A percentile compares a stretch with the other conserved stretches of the same genome.
Conservation (phyloP, 75 land plant species). For the Pseudotsuga menziesii region DNA sequence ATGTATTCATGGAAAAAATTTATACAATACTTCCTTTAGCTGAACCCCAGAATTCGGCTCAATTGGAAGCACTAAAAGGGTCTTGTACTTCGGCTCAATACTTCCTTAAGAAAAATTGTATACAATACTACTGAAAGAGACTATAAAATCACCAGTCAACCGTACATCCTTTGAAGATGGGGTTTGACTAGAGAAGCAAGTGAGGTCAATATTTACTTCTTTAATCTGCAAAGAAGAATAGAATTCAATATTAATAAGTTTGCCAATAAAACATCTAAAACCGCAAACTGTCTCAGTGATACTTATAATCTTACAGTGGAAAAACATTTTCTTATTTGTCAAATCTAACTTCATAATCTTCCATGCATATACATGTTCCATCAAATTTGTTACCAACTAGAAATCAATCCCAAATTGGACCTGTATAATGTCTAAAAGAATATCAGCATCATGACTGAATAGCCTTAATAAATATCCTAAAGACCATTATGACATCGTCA, state of each 20-base stretch:
- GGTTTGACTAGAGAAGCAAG: neutral
- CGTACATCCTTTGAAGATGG: neutral
- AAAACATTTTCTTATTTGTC: neutral
- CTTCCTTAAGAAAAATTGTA: too few relatives aligned
- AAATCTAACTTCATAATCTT: slow-evolving; percentile 3
- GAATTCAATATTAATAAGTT: neutral
- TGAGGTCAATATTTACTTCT: neutral
- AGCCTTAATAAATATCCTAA: neutral
- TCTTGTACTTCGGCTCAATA: too few relatives aligned
- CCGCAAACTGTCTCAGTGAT: neutral
- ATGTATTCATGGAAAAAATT: neutral
- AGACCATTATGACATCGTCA: neutral
- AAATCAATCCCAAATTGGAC: slow-evolving; percentile 7
- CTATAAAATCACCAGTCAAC: neutral
- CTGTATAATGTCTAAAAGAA: neutral
- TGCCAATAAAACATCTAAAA: neutral
- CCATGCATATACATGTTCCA: neutral
- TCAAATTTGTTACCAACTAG: slow-evolving; percentile 7
- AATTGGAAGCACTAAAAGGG: neutral
- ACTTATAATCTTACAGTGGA: neutral
- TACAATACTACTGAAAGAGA: too few relatives aligned
- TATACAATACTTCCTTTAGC: neutral
- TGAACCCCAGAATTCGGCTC: neutral
- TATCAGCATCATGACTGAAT: neutral
- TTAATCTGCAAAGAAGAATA: slow-evolving; percentile 2